These are phyloP conservation scores for Musa troglodytarum DNA, from an alignment of 176 grass and related monocot genomes.

Conservation along the genomic window DNA sequence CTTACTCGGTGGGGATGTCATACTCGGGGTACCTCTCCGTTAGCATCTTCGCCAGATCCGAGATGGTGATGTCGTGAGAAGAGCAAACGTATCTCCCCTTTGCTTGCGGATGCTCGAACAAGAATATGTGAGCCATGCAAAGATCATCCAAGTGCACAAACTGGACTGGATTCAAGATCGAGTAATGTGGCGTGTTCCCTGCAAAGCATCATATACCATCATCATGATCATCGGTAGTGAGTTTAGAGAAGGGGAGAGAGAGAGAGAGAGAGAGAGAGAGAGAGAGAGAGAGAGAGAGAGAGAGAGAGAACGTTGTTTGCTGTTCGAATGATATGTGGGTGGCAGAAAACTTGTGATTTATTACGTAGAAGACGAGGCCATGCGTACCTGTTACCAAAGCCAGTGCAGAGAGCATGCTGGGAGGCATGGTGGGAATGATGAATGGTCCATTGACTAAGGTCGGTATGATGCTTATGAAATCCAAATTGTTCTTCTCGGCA, in stretches of 20 bases:
- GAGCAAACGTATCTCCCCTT: conserved; percentile 37
- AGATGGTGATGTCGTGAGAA: conserved; percentile 12
- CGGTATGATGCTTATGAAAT: conserved; percentile 31
- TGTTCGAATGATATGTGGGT: not conserved
- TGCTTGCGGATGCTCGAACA: conserved; percentile 9
- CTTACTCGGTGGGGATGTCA: not conserved
- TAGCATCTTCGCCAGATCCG: conserved; percentile 12
- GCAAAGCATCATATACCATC: not conserved
- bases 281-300: not conserved
- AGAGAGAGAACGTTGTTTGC: not conserved
- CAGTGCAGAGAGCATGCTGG: conserved; percentile 24
- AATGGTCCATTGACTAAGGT: conserved; percentile 23
- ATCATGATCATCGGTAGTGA: not conserved
- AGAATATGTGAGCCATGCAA: conserved; percentile 32
- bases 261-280: not conserved
- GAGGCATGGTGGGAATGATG: conserved; percentile 8
- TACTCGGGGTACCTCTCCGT: conserved; percentile 20
- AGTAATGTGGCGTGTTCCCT: conserved; percentile 8
- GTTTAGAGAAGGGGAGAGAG: not conserved
- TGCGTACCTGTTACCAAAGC: conserved; percentile 31
- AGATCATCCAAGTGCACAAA: conserved; percentile 39
- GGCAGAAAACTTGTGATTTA: not conserved
- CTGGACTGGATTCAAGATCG: not conserved
- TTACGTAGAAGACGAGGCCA: not conserved
- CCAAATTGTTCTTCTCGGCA: conserved; percentile 19